Evolutionary conservation across 2,329 filamentous ascomycete species (phyloP).

Genomic region (Cercospora citrullina): DNA sequence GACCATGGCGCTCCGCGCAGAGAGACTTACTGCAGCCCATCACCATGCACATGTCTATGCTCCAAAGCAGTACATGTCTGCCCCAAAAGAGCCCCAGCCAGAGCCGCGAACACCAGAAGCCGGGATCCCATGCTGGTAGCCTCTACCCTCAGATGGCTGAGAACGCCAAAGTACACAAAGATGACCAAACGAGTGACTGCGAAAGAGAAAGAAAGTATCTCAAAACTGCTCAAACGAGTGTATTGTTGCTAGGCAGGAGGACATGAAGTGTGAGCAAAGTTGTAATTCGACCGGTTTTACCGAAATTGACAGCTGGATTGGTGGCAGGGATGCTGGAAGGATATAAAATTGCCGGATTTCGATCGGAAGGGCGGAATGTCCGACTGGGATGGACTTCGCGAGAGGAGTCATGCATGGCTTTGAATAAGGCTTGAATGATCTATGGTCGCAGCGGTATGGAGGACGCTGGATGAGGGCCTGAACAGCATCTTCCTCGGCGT

Average conservation of each 20-base stretch:
- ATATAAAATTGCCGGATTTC: neutral
- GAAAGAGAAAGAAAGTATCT: neutral
- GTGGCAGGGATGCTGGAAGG: neutral
- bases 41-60: neutral
- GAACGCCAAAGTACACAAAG: neutral
- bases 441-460: no score
- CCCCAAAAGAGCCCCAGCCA: neutral
- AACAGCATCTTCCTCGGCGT: neutral
- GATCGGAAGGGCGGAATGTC: neutral
- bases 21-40: neutral
- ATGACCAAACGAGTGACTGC: neutral
- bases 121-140: neutral
- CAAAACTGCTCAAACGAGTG: neutral
- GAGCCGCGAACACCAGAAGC: neutral
- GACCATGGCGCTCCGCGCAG: no score
- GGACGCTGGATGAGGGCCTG: no score
- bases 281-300: neutral
- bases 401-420: no score
- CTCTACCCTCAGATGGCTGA: neutral
- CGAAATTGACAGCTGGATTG: neutral
- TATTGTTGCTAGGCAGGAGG: neutral
- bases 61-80: neutral
- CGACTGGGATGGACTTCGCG: no score
- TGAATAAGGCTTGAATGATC: no score
- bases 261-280: neutral